These are phyloP conservation scores for Kurtzmaniella fragi DNA, from an alignment of 805 yeast species.

Conservation along the genomic window DNA sequence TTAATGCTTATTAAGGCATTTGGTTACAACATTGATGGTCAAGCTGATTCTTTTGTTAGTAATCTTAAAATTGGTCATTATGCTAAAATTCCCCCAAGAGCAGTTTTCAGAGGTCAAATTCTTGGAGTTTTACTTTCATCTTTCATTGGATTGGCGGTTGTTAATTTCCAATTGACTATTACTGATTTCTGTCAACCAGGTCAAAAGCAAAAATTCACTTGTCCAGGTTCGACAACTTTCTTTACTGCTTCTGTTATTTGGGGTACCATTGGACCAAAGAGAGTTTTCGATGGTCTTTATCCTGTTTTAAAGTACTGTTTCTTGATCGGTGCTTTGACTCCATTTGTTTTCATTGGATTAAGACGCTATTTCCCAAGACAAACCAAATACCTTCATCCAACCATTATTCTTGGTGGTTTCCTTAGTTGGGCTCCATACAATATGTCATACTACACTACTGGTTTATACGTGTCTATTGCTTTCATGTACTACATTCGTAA, in stretches of 20 bases:
- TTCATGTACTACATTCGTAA: slow-evolving; percentile 49
- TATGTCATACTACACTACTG: slow-evolving; percentile 44
- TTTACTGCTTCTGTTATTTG: slow-evolving; percentile 44
- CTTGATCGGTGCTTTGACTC: slow-evolving; percentile 27
- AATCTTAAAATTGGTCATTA: slow-evolving; percentile 33
- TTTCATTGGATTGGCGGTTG: slow-evolving; percentile 17
- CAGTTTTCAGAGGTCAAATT: slow-evolving; percentile 30
- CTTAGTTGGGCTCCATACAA: slow-evolving; percentile 41
- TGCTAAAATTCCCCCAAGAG: slow-evolving; percentile 36
- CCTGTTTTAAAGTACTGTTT: slow-evolving; percentile 30
- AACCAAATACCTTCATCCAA: slow-evolving; percentile 42
- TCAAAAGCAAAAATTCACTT: slow-evolving; percentile 19
- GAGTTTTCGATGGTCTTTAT: slow-evolving; percentile 41
- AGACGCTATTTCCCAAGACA: slow-evolving; percentile 14
- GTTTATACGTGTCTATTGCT: slow-evolving; percentile 45
- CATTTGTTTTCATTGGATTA: slow-evolving; percentile 15
- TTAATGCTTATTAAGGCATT: slow-evolving; percentile 17
- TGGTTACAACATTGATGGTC: slow-evolving; percentile 25
- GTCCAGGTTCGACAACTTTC: slow-evolving; percentile 27
- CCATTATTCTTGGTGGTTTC: slow-evolving; percentile 43
- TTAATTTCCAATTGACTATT: slow-evolving; percentile 16
- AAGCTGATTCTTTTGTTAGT: slow-evolving; percentile 25
- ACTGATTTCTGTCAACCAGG: slow-evolving; percentile 15
- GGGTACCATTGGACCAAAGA: slow-evolving; percentile 51
- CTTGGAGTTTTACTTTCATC: slow-evolving; percentile 15